Evolutionary conservation across 805 yeast species (phyloP).

Genomic region (Cyberlindnera suaveolens): DNA sequence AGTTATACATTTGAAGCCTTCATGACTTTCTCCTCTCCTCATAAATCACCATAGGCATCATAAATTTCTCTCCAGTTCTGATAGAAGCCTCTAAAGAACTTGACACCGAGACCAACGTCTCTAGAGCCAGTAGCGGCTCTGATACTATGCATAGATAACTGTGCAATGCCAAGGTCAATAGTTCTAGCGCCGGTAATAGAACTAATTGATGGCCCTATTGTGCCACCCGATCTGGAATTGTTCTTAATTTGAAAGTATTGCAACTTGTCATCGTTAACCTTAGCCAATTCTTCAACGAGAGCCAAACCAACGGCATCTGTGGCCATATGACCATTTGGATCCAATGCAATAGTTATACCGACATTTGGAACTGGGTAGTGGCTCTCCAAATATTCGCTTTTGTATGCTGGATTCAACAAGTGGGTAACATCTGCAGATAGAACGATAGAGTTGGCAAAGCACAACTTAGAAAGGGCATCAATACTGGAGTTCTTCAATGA

Average conservation of each 20-base stretch:
- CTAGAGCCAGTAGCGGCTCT: constrained; percentile 75
- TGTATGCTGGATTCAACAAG: constrained; percentile 73
- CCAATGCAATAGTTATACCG: constrained; percentile 66
- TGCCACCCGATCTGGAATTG: constrained; percentile 81
- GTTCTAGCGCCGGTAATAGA: constrained; percentile 67
- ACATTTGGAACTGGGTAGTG: constrained; percentile 78
- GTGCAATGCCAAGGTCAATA: constrained; percentile 78
- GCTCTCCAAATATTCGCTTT: constrained; percentile 60
- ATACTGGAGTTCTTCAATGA: constrained; percentile 5
- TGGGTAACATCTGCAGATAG: constrained; percentile 84
- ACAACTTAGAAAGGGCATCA: constrained; percentile 27
- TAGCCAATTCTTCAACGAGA: constrained; percentile 63
- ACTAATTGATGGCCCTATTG: constrained; percentile 73
- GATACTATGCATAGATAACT: constrained; percentile 80
- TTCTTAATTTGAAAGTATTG: constrained; percentile 87
- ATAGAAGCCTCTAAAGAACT: constrained; percentile 67
- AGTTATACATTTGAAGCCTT: not conserved
- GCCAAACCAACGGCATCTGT: constrained; percentile 74
- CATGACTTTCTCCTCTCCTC: constrained; percentile 1
- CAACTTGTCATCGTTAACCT: constrained; percentile 52
- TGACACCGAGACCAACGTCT: constrained; percentile 69
- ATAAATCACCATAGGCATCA: constrained; percentile 46
- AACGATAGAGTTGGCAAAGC: constrained; percentile 71
- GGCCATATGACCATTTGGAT: constrained; percentile 79
- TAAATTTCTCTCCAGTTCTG: constrained; percentile 58